Base-by-base conservation (phyloP, 495 filamentous ascomycete genomes). In the Podospora sp. region DNA sequence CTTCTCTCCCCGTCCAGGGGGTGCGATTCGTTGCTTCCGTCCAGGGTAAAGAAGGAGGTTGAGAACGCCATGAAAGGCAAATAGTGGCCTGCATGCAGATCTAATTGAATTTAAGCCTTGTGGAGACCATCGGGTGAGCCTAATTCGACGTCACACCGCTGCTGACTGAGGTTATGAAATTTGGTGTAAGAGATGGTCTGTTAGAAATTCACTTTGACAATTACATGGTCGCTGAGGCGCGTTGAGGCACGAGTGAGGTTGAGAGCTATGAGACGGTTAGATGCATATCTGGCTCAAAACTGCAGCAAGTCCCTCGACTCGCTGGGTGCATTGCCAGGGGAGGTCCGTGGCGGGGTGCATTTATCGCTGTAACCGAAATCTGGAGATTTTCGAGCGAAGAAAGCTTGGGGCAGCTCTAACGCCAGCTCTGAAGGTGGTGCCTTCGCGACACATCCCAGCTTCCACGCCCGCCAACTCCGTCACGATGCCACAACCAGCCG, bases 401-500 rank as follows among this genome's bases (percentile, higher is more conserved):
- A 8, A 33, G 40, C 8, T 24, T 24, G 25, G 16, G 58, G 56
- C 29, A 65, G 66, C 56, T 67, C 25, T 29, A 36, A 18, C 53
- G 35, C 64, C 27, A 68, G 53, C 61, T 59, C 20, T 35, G 20
- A 35, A 12, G 46, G 52, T 62, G n/a, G 51, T 16, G 57, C 46
- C 11, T 16, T 26, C 12, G n/a, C 24, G 24, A 51, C 26, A 26
- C 59, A 24, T 25, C 29, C n/a, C 33, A 59, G 21, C 6, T 22
- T 24, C 63, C 69, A 61, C 25, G 12, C 18, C 60, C 25, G 22
- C n/a, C 8, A 12, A 24, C 53, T 18, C 36, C 52, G 50, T 68
- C 53, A 69, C 22, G 5, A 79, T 79, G 77, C 69, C 73, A 57
- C 74, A 71, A 55, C 62, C 70, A 56, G 57, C 62, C 24, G 64